Conservation (phyloP, 805 yeast species). For the Hermanozyma aechmeae region DNA sequence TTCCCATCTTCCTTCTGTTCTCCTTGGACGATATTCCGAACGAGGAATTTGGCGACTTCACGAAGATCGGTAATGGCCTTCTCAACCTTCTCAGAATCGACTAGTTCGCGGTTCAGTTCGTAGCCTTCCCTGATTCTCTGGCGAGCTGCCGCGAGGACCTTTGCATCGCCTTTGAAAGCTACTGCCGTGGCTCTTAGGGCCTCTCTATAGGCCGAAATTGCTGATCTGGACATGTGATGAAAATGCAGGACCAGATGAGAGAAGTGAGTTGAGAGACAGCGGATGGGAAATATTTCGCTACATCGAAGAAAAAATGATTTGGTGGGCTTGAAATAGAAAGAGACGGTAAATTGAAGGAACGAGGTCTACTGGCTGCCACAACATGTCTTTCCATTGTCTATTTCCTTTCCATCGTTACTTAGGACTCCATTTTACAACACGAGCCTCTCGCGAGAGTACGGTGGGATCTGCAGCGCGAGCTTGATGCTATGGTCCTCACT, state of each 20-base stretch:
- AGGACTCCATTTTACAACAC: too few species aligned
- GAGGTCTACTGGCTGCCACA: too few species aligned
- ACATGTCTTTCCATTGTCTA: too few species aligned
- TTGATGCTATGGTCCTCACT: constrained; percentile 18
- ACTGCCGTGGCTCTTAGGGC: constrained; percentile 58
- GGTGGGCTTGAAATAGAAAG: too few species aligned
- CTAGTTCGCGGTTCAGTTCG: constrained; percentile 18
- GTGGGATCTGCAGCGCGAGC: constrained; percentile 37
- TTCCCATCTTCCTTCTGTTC: constrained; percentile 30
- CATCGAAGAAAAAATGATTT: too few species aligned
- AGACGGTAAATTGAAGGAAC: too few species aligned
- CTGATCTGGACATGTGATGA: neutral
- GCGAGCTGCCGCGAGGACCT: constrained; percentile 52
- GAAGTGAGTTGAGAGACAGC: too few species aligned
- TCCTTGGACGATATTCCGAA: constrained; percentile 84
- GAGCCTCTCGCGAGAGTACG: constrained; percentile 45
- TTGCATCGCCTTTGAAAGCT: constrained; percentile 46
- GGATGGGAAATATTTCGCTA: too few species aligned
- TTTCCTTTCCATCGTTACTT: too few species aligned
- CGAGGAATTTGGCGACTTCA: constrained; percentile 63
- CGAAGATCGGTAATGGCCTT: constrained; percentile 32
- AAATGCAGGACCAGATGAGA: too few species aligned
- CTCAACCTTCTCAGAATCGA: constrained; percentile 33
- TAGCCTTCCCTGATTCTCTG: constrained; percentile 47
- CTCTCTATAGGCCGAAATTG: constrained; percentile 45